Evolutionary conservation across 75 land plant genomes (phyloP).

Genomic region (Cryptomeria japonica): DNA sequence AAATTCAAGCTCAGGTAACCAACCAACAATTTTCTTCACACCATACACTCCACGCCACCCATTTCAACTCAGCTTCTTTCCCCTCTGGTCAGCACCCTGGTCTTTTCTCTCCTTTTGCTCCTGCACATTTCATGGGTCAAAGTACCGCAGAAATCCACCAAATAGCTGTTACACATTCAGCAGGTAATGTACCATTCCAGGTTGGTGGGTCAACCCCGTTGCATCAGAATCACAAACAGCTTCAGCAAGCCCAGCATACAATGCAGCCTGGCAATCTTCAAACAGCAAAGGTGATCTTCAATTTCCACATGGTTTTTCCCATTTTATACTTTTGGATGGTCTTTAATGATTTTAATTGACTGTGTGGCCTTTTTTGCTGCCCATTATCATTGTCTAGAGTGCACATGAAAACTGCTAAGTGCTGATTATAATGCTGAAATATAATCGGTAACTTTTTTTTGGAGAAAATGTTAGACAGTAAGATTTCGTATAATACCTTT

Average conservation of each 20-base stretch:
- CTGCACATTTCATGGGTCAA: constrained; percentile 1
- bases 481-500: neutral
- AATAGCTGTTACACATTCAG: neutral
- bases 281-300: neutral
- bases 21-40: neutral
- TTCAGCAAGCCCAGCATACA: neutral
- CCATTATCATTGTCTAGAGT: neutral
- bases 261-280: constrained; percentile 1
- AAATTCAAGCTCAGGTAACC: constrained; percentile 1
- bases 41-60: neutral
- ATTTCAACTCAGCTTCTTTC: neutral
- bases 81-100: neutral
- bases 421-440: neutral
- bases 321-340: neutral
- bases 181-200: neutral
- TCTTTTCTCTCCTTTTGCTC: neutral
- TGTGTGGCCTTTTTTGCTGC: neutral
- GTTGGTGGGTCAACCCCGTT: neutral
- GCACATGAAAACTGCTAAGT: neutral
- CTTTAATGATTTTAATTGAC: neutral
- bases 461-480: neutral
- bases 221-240: constrained; percentile 1
- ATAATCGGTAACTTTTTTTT: no score
- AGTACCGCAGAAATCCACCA: neutral
- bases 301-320: neutral